phyloP scores from a whole-genome alignment of 108 stramenopile species.

The Nitzschia sp. region DNA sequence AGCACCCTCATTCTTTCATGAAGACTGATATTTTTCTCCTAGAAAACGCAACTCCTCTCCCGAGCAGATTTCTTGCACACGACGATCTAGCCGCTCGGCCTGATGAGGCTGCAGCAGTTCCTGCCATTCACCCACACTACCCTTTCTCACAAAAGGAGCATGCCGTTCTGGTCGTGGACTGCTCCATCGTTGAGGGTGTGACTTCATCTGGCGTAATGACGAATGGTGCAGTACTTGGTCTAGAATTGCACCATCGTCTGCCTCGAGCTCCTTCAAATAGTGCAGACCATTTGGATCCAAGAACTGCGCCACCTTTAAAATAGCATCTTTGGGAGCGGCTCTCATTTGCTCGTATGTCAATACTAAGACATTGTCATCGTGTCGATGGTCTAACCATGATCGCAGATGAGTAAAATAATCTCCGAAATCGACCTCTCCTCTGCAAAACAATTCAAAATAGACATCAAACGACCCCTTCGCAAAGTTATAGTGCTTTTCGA shows the following conservation, averaged over 20 bases:
- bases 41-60: not conserved
- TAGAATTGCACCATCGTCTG: slow-evolving; percentile 36
- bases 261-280: slow-evolving; percentile 4
- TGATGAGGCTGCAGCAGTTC: slow-evolving; percentile 48
- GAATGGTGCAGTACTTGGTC: slow-evolving; percentile 49
- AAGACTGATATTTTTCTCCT: not conserved
- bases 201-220: slow-evolving; percentile 47
- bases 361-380: slow-evolving; percentile 52
- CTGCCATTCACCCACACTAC: slow-evolving; percentile 49
- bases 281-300: slow-evolving; percentile 35
- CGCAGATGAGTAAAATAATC: slow-evolving; percentile 43
- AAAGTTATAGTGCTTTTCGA: slow-evolving; percentile 50
- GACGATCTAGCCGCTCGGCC: slow-evolving; percentile 27
- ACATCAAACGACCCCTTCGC: slow-evolving; percentile 48
- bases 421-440: slow-evolving; percentile 51
- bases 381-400: slow-evolving; percentile 39
- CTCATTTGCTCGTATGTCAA: slow-evolving; percentile 43
- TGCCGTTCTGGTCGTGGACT: slow-evolving; percentile 46
- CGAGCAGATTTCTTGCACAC: not conserved
- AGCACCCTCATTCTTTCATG: no score
- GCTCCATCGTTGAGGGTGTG: slow-evolving; percentile 47
- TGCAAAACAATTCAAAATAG: slow-evolving; percentile 46
- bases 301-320: slow-evolving; percentile 46
- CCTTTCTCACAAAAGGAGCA: slow-evolving; percentile 52
- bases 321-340: slow-evolving; percentile 26